Percentiles rank a stretch among this genome's conserved stretches.
Evolutionary conservation across 495 filamentous ascomycete genomes (phyloP).

Genomic region (Annulohypoxylon nitens): DNA sequence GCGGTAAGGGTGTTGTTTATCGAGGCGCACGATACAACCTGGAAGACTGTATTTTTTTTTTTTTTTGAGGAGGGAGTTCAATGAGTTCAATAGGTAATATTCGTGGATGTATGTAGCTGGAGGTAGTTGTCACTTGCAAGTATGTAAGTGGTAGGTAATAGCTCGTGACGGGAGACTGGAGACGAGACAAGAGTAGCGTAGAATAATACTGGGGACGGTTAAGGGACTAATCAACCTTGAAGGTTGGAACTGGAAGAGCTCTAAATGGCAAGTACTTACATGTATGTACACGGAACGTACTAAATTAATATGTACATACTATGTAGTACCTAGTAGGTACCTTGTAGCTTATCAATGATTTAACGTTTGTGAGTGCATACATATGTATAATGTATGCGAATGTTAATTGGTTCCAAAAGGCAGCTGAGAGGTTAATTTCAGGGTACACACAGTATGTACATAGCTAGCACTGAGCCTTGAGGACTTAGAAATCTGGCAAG

Average conservation of each 20-base stretch:
- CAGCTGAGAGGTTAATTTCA: background rate
- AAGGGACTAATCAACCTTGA: background rate
- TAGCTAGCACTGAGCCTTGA: too few relatives aligned
- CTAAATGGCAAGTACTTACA: too few relatives aligned
- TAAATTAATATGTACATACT: too few relatives aligned
- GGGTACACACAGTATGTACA: too few relatives aligned
- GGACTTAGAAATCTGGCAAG: background rate
- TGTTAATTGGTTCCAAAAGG: background rate
- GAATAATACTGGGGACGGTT: background rate
- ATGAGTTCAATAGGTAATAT: too few relatives aligned
- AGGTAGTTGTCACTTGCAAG: background rate
- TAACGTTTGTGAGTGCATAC: too few relatives aligned
- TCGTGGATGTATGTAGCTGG: too few relatives aligned
- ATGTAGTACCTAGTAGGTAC: too few relatives aligned
- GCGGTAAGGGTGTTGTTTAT: constrained; percentile 9
- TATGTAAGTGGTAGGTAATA: background rate
- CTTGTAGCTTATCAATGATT: too few relatives aligned
- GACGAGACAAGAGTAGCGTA: constrained; percentile 4
- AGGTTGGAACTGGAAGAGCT: too few relatives aligned
- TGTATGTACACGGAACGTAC: too few relatives aligned
- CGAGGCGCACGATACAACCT: constrained; percentile 1
- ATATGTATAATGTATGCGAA: background rate
- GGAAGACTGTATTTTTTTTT: background rate
- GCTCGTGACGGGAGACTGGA: constrained; percentile 10
- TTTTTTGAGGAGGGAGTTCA: too few relatives aligned